Base-by-base conservation (phyloP, 2,329 filamentous ascomycete genomes). In the Thelonectria rubi region DNA sequence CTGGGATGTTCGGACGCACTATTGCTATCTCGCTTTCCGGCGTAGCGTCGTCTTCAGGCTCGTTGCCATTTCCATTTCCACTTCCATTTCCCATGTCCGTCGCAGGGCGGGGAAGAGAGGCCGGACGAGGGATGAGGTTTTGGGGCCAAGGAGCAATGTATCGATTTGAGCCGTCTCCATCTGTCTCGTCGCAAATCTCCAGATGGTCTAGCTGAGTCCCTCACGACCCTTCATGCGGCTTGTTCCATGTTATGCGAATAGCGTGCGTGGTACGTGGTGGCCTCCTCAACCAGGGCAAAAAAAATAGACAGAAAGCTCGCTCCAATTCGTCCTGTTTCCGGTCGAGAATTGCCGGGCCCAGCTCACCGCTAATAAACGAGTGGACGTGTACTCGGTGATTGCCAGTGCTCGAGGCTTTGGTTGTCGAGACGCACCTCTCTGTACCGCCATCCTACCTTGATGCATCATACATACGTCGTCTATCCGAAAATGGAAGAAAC, bases 11-110 rank as follows among this genome's bases (percentile, higher is more conserved):
- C 62, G 56, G 43, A 65, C 37, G 53, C 67, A 65, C 69, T 71
- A 71, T 70, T 66, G 66, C 62, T 52, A 60, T 71, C 66, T 70
- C 67, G 65, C 63, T 67, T 63, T 69, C 53, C 56, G 69, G 60
- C 62, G 58, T 66, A 65, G 67, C 64, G 67, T 58, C 64, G 61
- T 55, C 61, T 56, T 55, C 54, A 67, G 61, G 50, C 65, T 62
- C 63, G 24, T 24, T 24, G n/a, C 24, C 32, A 34, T 14, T 34
- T 7, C 32, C 32, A 67, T 69, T 68, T 24, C 24, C 32, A 34
- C 11, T 34, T 7, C 32, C 32, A 67, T 69, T 68, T 24, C 50
- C 55, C 60, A 54, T 47, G 48, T 58, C 55, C 24, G 54, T 56
- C 24, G 24, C 46, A 61, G 58, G 58, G 58, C 58, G 58, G 58